A percentile compares a stretch with the other conserved stretches of the same genome.
Evolutionary conservation across 306 rosid species (phyloP).

Genomic region (Corylus heterophylla): DNA sequence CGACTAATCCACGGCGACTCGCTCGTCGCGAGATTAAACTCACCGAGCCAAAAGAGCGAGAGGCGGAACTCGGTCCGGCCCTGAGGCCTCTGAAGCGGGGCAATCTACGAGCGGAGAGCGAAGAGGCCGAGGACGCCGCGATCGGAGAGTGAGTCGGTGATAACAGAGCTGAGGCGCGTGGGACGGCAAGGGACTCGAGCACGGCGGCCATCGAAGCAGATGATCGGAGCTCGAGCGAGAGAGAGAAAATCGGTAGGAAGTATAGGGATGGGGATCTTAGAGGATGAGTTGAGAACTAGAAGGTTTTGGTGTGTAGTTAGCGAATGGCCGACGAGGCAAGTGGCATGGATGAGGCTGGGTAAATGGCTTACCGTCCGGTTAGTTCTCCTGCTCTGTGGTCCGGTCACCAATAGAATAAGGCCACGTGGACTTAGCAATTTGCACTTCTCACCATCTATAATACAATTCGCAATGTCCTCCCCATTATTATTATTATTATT

Average conservation of each 20-base stretch:
- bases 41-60: slow-evolving; percentile 30
- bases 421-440: background rate
- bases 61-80: slow-evolving; percentile 26
- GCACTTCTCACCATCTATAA: no score
- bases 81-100: slow-evolving; percentile 63
- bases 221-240: slow-evolving; percentile 38
- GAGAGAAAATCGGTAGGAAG: background rate
- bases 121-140: slow-evolving; percentile 39
- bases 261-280: slow-evolving; percentile 11
- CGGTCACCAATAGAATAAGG: background rate
- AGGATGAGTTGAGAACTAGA: background rate
- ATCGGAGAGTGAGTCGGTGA: slow-evolving; percentile 35
- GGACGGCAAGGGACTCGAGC: slow-evolving; percentile 54
- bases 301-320: background rate
- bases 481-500: no score
- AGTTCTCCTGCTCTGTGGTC: background rate
- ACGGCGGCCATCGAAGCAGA: slow-evolving; percentile 71
- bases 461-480: no score
- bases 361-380: background rate
- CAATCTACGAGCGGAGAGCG: slow-evolving; percentile 35
- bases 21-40: slow-evolving; percentile 28
- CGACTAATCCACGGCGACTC: slow-evolving; percentile 42
- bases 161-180: slow-evolving; percentile 49
- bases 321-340: slow-evolving; percentile 1
- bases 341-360: slow-evolving; percentile 18